Evolutionary conservation across 139 green algal species (phyloP).

Genomic region (Tetraselmis striata): DNA sequence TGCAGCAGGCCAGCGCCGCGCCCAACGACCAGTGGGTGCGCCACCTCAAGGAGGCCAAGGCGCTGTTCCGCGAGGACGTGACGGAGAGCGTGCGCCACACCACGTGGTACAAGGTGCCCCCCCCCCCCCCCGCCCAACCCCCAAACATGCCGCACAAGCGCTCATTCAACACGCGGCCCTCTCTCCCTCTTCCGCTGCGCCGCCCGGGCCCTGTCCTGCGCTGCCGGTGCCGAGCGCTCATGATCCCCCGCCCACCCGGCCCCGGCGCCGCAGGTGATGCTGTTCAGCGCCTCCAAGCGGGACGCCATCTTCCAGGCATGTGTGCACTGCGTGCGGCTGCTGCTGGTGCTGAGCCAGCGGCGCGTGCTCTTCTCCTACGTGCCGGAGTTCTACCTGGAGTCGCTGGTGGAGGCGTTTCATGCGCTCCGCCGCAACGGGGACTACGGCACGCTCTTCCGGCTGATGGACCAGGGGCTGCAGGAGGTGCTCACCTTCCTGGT

Average conservation of each 20-base stretch:
- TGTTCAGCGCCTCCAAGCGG: slow-evolving; percentile 33
- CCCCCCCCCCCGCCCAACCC: too few species aligned
- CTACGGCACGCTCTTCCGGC: not conserved
- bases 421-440: slow-evolving; percentile 30
- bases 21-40: slow-evolving; percentile 5
- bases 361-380: slow-evolving; percentile 28
- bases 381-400: slow-evolving; percentile 62
- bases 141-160: too few species aligned
- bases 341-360: slow-evolving; percentile 5
- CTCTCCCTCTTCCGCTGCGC: too few species aligned
- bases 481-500: slow-evolving; percentile 22
- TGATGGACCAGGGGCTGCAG: slow-evolving; percentile 18
- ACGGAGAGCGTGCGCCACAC: slow-evolving; percentile 30
- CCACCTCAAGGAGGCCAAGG: slow-evolving; percentile 33
- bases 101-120: slow-evolving; percentile 39
- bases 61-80: slow-evolving; percentile 37
- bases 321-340: not conserved
- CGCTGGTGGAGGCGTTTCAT: slow-evolving; percentile 61
- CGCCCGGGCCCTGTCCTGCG: too few species aligned
- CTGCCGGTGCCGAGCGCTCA: too few species aligned
- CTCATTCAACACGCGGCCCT: too few species aligned
- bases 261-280: slow-evolving; percentile 5
- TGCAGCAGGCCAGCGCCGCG: not conserved
- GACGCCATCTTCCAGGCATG: slow-evolving; percentile 22
- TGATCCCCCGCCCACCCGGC: not conserved